A percentile compares a stretch with the other conserved stretches of the same genome.
phyloP scores from a whole-genome alignment of 345 rosid species.

The Nephelium lappaceum region DNA sequence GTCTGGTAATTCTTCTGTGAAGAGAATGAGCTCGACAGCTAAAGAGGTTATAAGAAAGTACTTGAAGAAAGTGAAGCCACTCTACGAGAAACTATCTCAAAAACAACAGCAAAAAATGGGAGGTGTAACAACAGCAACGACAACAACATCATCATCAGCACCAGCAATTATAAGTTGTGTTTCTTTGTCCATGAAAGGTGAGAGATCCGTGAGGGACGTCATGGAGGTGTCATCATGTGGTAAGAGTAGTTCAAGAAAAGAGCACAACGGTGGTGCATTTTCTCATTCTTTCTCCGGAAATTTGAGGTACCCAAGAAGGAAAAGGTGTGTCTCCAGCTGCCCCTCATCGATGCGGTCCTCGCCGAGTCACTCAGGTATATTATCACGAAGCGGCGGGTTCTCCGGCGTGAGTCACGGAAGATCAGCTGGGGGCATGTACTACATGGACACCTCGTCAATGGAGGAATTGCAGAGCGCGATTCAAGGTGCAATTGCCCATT shows the following conservation, averaged over 20 bases:
- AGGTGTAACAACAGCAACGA: neutral
- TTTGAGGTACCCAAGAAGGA: constrained; percentile 67
- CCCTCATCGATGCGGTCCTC: constrained; percentile 91
- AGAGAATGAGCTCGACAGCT: constrained; percentile 74
- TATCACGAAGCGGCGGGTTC: constrained; percentile 46
- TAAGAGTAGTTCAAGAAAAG: constrained; percentile 31
- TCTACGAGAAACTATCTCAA: constrained; percentile 82
- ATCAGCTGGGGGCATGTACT: constrained; percentile 27
- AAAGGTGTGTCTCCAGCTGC: constrained; percentile 71
- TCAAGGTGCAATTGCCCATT: constrained; percentile 91
- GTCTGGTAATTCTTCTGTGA: constrained; percentile 46
- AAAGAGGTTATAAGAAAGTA: constrained; percentile 83
- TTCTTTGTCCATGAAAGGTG: constrained; percentile 22
- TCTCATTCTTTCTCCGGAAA: constrained; percentile 89
- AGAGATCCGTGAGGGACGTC: constrained; percentile 33
- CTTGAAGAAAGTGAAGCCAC: constrained; percentile 87
- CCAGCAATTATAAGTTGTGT: neutral
- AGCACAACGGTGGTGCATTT: constrained; percentile 28
- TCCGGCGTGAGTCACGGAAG: constrained; percentile 19
- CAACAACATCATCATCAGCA: neutral
- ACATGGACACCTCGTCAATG: constrained; percentile 58
- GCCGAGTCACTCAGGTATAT: constrained; percentile 89
- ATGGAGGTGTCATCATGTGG: constrained; percentile 11
- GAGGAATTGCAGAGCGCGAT: constrained; percentile 91
- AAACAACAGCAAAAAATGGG: constrained; percentile 53